Conservation (phyloP, 768 basidiomycete species). For the Infundibulicybe gibba region DNA sequence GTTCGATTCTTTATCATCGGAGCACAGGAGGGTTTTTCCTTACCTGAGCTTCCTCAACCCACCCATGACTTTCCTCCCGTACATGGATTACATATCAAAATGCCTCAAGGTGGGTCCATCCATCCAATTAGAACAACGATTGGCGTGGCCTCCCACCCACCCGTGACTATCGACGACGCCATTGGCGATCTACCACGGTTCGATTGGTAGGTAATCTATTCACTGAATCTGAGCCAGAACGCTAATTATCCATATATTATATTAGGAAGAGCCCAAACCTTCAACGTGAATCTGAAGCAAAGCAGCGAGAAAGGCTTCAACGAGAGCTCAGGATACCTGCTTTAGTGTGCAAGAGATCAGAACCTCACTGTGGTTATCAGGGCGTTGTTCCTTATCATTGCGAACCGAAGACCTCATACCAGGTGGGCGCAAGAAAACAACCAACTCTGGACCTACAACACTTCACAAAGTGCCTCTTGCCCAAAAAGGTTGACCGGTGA, state of each 20-base stretch:
- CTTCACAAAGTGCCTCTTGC: constrained; percentile 51
- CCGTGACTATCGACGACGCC: constrained; percentile 66
- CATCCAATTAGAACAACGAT: constrained; percentile 38
- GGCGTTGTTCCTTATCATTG: constrained; percentile 28
- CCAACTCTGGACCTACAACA: constrained; percentile 59
- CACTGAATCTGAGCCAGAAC: not conserved
- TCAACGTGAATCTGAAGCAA: constrained; percentile 6
- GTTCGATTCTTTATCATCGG: constrained; percentile 53
- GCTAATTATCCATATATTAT: not conserved
- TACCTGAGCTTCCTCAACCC: constrained; percentile 53
- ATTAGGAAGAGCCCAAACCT: constrained; percentile 33
- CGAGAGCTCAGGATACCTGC: constrained; percentile 24
- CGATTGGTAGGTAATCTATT: constrained; percentile 54
- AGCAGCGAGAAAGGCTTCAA: constrained; percentile 14
- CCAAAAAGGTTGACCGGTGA: constrained; percentile 56
- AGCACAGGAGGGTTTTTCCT: constrained; percentile 32
- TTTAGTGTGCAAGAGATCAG: constrained; percentile 28
- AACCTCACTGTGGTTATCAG: constrained; percentile 31
- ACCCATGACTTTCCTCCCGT: constrained; percentile 46
- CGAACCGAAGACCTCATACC: constrained; percentile 37
- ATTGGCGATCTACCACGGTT: constrained; percentile 70
- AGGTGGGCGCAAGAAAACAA: constrained; percentile 41
- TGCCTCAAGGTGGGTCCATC: constrained; percentile 37
- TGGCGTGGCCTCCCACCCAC: constrained; percentile 54
- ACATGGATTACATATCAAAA: constrained; percentile 47